Percentiles rank a stretch among this genome's conserved stretches.
Evolutionary conservation across 2,329 filamentous ascomycete species (phyloP).

Genomic region (Fusarium tanahbumbuense): DNA sequence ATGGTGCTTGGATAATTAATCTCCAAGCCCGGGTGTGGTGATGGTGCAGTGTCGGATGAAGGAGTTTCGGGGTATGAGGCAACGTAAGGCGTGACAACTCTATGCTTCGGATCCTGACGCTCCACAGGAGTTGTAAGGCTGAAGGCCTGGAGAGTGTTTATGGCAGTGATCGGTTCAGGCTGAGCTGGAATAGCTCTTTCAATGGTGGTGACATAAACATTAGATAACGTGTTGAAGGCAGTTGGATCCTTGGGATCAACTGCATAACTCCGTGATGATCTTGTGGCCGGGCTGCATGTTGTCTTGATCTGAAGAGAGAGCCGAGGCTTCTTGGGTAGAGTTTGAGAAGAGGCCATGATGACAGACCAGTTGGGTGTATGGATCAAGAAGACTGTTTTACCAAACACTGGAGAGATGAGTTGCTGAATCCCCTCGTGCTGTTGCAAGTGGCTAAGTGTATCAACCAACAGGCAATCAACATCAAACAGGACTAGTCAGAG

Average conservation of each 20-base stretch:
- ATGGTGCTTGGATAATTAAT: conserved; percentile 66
- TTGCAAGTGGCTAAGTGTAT: conserved; percentile 23
- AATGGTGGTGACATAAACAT: conserved; percentile 72
- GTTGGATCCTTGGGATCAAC: conserved; percentile 70
- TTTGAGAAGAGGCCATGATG: conserved; percentile 54
- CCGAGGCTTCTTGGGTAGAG: conserved; percentile 63
- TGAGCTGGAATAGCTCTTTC: conserved; percentile 66
- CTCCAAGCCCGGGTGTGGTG: conserved; percentile 58
- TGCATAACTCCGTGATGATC: conserved; percentile 49
- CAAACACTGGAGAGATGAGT: conserved; percentile 12
- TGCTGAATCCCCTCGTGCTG: conserved; percentile 8
- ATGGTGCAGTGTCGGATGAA: conserved; percentile 62
- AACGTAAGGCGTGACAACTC: conserved; percentile 58
- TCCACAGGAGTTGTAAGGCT: conserved; percentile 48
- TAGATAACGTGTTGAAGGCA: conserved; percentile 73
- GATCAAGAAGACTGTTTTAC: conserved; percentile 2
- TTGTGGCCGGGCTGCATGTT: conserved; percentile 52
- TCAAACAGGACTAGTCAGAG: conserved; percentile 32
- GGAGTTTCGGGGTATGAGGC: conserved; percentile 65
- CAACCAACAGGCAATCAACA: conserved; percentile 36
- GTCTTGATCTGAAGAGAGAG: conserved; percentile 68
- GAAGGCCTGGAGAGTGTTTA: conserved; percentile 56
- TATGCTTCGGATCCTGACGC: conserved; percentile 48
- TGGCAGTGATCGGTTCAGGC: conserved; percentile 61
- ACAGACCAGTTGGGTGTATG: conserved; percentile 15